Evolutionary conservation across 1,284 basidiomycete genomes (phyloP).

Genomic region (Microbotryum lychnidis-dioicae): DNA sequence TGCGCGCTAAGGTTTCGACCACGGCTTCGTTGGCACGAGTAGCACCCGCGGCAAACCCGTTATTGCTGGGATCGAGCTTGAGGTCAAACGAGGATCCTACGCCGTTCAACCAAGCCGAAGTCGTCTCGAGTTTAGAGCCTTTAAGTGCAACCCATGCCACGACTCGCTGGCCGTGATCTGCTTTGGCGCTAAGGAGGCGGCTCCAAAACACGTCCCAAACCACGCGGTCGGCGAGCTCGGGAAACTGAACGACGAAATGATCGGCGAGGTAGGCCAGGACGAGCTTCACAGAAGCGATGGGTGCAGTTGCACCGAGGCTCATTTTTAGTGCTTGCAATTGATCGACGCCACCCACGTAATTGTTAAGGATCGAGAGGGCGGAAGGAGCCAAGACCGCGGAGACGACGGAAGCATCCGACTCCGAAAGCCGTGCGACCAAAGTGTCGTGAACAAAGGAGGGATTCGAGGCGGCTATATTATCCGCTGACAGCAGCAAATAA

Average conservation of each 20-base stretch:
- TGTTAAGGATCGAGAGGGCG: slow-evolving; percentile 14
- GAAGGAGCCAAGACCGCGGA: slow-evolving; percentile 56
- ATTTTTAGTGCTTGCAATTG: slow-evolving; percentile 49
- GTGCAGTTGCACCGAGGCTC: slow-evolving; percentile 19
- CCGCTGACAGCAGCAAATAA: slow-evolving; percentile 33
- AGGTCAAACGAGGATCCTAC: neutral
- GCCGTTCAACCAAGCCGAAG: slow-evolving; percentile 19
- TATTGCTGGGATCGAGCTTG: neutral
- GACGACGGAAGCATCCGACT: slow-evolving; percentile 55
- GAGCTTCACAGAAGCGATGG: slow-evolving; percentile 42
- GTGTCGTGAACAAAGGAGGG: slow-evolving; percentile 36
- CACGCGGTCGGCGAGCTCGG: slow-evolving; percentile 44
- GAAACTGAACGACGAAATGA: slow-evolving; percentile 44
- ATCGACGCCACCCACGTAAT: slow-evolving; percentile 26
- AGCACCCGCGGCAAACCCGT: neutral
- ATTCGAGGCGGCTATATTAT: slow-evolving; percentile 15
- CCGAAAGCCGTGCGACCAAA: slow-evolving; percentile 54
- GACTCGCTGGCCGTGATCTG: slow-evolving; percentile 31
- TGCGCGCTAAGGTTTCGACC: slow-evolving; percentile 18
- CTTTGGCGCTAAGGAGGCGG: slow-evolving; percentile 61
- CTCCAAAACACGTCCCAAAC: slow-evolving; percentile 62
- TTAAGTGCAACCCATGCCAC: slow-evolving; percentile 1
- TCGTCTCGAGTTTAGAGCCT: slow-evolving; percentile 17
- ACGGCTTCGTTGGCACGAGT: slow-evolving; percentile 7
- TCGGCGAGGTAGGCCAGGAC: slow-evolving; percentile 59